These are phyloP conservation scores for Colletotrichum australisinense DNA, from an alignment of 2,329 filamentous ascomycete species.

Conservation along the genomic window DNA sequence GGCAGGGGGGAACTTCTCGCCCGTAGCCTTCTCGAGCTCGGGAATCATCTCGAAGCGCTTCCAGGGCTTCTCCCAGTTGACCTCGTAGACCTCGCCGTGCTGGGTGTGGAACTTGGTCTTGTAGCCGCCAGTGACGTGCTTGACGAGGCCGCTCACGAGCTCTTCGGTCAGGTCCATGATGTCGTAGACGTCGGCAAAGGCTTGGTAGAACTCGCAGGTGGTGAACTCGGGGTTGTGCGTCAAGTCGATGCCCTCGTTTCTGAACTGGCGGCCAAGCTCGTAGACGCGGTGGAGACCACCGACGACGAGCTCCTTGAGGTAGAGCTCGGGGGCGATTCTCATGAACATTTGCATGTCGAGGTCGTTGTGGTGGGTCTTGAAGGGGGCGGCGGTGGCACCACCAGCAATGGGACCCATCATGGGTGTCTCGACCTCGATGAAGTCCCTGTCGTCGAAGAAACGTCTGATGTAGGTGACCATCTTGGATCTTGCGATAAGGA, in stretches of 20 bases:
- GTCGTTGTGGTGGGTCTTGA: conserved; percentile 96
- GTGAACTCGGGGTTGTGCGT: conserved; percentile 99
- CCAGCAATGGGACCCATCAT: conserved; percentile 98
- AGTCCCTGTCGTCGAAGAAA: conserved; percentile 89
- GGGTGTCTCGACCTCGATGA: conserved; percentile 94
- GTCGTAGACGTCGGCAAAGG: conserved; percentile 91
- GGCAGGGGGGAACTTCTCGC: conserved; percentile 92
- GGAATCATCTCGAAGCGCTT: conserved; percentile 95
- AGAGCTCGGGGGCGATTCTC: conserved; percentile 85
- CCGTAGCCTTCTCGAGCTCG: conserved; percentile 86
- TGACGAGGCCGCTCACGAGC: conserved; percentile 88
- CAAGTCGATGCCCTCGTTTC: conserved; percentile 90
- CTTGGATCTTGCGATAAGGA: conserved; percentile 87
- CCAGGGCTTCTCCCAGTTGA: conserved; percentile 98
- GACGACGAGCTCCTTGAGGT: conserved; percentile 95
- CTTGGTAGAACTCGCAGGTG: conserved; percentile 96
- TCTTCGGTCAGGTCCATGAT: conserved; percentile 93
- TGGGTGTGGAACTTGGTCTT: conserved; percentile 89
- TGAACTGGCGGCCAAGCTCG: conserved; percentile 94
- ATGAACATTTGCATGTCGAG: conserved; percentile 94
- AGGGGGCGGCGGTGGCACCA: conserved; percentile 94
- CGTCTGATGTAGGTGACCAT: conserved; percentile 89
- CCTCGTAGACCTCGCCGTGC: conserved; percentile 84
- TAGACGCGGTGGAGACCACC: conserved; percentile 95
- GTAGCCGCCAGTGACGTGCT: conserved; percentile 87